phyloP scores from a whole-genome alignment of 2,329 filamentous ascomycete species.

The Trichoderma polysporum region DNA sequence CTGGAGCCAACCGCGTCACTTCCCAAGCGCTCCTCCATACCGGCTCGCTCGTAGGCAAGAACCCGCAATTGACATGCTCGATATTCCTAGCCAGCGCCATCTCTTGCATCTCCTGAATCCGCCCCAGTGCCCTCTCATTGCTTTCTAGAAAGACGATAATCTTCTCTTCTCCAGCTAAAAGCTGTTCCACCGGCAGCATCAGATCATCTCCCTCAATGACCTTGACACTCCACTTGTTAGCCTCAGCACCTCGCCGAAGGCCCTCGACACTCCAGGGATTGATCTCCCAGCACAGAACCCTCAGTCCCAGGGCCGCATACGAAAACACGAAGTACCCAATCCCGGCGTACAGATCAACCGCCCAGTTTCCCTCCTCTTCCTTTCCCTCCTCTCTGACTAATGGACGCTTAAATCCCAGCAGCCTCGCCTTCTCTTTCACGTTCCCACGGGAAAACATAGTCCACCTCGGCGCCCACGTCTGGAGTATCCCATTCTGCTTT shows the following conservation, averaged over 20 bases:
- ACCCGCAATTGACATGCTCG: slow-evolving; percentile 63
- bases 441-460: slow-evolving; percentile 96
- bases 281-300: slow-evolving; percentile 84
- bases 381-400: not conserved
- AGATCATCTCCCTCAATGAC: slow-evolving; percentile 49
- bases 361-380: slow-evolving; percentile 42
- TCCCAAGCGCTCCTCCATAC: slow-evolving; percentile 55
- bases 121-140: slow-evolving; percentile 54
- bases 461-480: slow-evolving; percentile 84
- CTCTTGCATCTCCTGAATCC: slow-evolving; percentile 40
- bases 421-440: slow-evolving; percentile 79
- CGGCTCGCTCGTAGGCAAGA: slow-evolving; percentile 57
- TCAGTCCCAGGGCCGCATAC: slow-evolving; percentile 70
- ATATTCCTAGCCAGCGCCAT: slow-evolving; percentile 40
- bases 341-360: slow-evolving; percentile 84
- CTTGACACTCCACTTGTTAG: slow-evolving; percentile 64
- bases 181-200: slow-evolving; percentile 37
- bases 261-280: slow-evolving; percentile 89
- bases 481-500: slow-evolving; percentile 74
- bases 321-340: slow-evolving; percentile 94
- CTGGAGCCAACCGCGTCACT: slow-evolving; percentile 37
- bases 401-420: slow-evolving; percentile 54
- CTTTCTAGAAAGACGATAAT: slow-evolving; percentile 70
- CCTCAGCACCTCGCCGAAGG: slow-evolving; percentile 69
- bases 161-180: slow-evolving; percentile 46